Evolutionary conservation across 2,329 filamentous ascomycete genomes (phyloP), one percentile per base, ranked within the genome.

Genomic region (Orbilia javanica): DNA sequence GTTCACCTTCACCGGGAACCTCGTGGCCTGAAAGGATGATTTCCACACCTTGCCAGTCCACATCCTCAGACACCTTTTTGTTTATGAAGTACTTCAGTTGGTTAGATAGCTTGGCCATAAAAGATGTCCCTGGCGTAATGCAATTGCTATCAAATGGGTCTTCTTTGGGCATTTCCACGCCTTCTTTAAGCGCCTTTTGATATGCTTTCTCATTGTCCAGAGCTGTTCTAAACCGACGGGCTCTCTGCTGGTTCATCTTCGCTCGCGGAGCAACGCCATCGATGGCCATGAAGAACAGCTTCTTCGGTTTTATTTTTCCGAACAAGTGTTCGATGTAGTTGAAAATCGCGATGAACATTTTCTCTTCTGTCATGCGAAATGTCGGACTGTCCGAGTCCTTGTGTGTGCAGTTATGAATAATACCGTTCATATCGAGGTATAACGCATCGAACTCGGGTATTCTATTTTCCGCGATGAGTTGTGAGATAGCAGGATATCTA

Each of bases 301-400:
- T 91, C 86, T 97, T 95, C 11, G 96, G 96, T 85, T 98, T 98
- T 84, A 99, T 99, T 85, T 97, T 99, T 82, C 95, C 94, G 84
- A 97, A 99, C 66, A 99, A 86, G 86, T 99, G 96, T 85, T 99
- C 96, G 81, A 99, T 99, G 84, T 99, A 99, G 86, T 98, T 98
- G 89, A 99, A 99, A 82, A 99, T 99, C 74, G 94, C 92, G 81
- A 99, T 97, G 84, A 99, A 99, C 96, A 99, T 99, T 85, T 97
- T 93, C 84, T 99, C 95, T 84, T 99, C 96, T 72, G 92, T 95
- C 85, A 98, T 91, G 69, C 96, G 93, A 83, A 96, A 96, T 0
- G 93, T 93, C 3, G 94, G 90, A 83, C 95, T 94, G 83, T 96
- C 94, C 25, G 93, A 91, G 85, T 99, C 95, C 83, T 96, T 97